These are phyloP conservation scores for Immersiporthe knoxdaviesiana DNA, from an alignment of 2,329 filamentous ascomycete genomes.

Conservation along the genomic window DNA sequence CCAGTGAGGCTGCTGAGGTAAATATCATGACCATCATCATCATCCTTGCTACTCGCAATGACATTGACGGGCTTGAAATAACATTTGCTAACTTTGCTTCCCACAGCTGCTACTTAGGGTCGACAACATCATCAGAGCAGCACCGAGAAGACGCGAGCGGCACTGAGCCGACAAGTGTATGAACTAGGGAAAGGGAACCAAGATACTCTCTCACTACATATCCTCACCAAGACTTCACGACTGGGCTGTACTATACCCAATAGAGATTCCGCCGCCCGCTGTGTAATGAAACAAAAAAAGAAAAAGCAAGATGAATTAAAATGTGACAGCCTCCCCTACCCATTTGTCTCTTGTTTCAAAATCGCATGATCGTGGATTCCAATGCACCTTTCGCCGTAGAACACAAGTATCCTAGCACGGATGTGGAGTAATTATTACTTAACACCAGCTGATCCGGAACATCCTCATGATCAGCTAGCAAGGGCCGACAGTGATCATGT, in stretches of 20 bases:
- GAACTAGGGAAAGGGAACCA: conserved; percentile 11
- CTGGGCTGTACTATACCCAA: conserved; percentile 31
- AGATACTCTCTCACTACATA: not conserved
- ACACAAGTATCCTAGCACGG: too few species aligned
- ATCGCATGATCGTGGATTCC: not conserved
- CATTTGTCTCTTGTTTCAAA: not conserved
- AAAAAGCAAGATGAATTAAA: conserved; percentile 7
- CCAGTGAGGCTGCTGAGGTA: conserved; percentile 95
- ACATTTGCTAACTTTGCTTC: conserved; percentile 25
- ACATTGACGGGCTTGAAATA: conserved; percentile 33
- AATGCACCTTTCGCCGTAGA: not conserved
- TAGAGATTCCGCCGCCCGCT: conserved; percentile 28
- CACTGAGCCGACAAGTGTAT: conserved; percentile 53
- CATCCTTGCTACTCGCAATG: not conserved
- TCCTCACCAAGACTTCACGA: conserved; percentile 16
- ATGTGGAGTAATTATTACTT: too few species aligned
- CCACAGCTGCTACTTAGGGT: conserved; percentile 89
- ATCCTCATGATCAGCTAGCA: not conserved
- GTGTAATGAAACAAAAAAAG: conserved; percentile 24
- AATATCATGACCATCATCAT: conserved; percentile 39
- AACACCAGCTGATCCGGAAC: not conserved
- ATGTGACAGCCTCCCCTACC: not conserved
- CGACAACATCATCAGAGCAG: conserved; percentile 96
- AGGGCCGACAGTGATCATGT: not conserved
- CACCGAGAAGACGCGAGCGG: conserved; percentile 80